Evolutionary conservation across 805 yeast species (phyloP), one percentile per base, ranked within the genome.

Genomic region (Wickerhamiella azyma): DNA sequence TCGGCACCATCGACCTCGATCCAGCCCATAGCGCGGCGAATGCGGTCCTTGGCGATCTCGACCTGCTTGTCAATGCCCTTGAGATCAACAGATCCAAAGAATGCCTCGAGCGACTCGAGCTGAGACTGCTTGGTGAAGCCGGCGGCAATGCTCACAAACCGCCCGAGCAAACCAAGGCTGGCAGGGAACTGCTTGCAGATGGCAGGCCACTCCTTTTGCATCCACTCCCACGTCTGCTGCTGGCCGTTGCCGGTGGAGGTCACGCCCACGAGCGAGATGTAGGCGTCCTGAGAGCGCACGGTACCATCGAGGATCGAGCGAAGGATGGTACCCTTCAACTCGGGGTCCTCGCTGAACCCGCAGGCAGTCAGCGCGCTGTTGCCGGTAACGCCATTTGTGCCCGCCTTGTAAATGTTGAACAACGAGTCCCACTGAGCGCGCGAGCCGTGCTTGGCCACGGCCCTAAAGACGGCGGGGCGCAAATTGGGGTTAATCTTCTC

Each of bases 211-310:
- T 88, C 79, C 11, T 49, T 56, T 55, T 72, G 70, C 54, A 77
- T 58, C 94, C 95, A 89, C 14, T 57, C 46, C 85, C 88, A 88
- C 53, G 80, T 65, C 10, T 76, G 72, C 53, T 75, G 75, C 48
- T 81, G 68, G 66, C 95, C 94, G 37, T 66, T 69, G 45, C 66
- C 70, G 56, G 77, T 77, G 13, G 73, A 58, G 55, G 81, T 69
- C 67, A 85, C 66, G 37, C 92, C 88, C 50, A 67, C 74, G 76
- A 89, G 70, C 52, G 94, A 94, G 53, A 77, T 71, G 65, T 77
- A 77, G 46, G 81, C 72, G 61, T 84, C 94, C 67, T 84, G 94
- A 9, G 62, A 47, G 54, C 76, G 74, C 50, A 81, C 68, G 37
- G 69, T 67, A 28, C 80, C 45, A 19, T 42, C 37, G 36, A 42